These are phyloP conservation scores for Galerina marginata DNA, from an alignment of 768 basidiomycete genomes.

Conservation along the genomic window DNA sequence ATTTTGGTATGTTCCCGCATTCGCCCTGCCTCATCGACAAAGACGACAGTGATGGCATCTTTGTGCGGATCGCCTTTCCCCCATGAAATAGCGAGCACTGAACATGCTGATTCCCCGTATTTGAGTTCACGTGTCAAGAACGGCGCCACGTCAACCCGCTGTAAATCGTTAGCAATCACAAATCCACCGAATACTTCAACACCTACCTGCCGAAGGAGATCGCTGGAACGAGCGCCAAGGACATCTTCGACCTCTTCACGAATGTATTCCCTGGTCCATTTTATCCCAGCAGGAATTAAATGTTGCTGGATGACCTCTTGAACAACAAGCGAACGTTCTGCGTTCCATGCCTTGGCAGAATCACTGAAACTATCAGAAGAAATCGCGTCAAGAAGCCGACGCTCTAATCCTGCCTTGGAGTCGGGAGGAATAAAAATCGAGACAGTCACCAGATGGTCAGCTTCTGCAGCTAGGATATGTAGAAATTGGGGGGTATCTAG, in stretches of 20 bases:
- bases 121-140: slow-evolving; percentile 67
- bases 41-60: slow-evolving; percentile 86
- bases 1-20: slow-evolving; percentile 89
- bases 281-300: slow-evolving; percentile 83
- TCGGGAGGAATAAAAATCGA: slow-evolving; percentile 69
- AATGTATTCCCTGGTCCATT: slow-evolving; percentile 89
- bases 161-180: slow-evolving; percentile 14
- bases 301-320: slow-evolving; percentile 80
- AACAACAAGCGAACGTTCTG: slow-evolving; percentile 77
- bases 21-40: slow-evolving; percentile 86
- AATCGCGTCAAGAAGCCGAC: slow-evolving; percentile 80
- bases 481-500: slow-evolving; percentile 80
- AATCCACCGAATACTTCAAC: neutral
- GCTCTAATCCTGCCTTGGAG: slow-evolving; percentile 70
- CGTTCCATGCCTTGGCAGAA: slow-evolving; percentile 90
- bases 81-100: slow-evolving; percentile 91
- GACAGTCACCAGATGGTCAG: slow-evolving; percentile 85
- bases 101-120: slow-evolving; percentile 70
- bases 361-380: slow-evolving; percentile 85
- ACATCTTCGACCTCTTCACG: slow-evolving; percentile 90
- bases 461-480: slow-evolving; percentile 88
- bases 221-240: slow-evolving; percentile 70
- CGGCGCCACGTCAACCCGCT: slow-evolving; percentile 88
- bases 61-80: slow-evolving; percentile 94
- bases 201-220: slow-evolving; percentile 72